Conservation (phyloP, 345 rosid species). For the Aquilaria sinensis region DNA sequence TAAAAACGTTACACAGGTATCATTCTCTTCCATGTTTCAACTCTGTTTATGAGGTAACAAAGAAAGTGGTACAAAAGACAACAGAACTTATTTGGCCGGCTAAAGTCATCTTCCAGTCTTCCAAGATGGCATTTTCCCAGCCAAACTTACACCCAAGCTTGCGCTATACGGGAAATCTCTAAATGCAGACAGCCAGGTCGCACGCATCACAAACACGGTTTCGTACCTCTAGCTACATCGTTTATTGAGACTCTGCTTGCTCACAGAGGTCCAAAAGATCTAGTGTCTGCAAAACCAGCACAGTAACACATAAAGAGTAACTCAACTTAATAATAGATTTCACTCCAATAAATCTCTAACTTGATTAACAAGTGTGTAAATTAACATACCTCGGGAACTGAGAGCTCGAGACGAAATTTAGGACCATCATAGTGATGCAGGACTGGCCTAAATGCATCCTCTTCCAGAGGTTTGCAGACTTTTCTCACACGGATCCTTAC, state of each 20-base stretch:
- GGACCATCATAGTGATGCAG: conserved; percentile 97
- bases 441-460: conserved; percentile 94
- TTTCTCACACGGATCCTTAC: conserved; percentile 82
- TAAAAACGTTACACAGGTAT: not conserved
- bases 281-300: conserved; percentile 60
- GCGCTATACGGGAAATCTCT: conserved; percentile 37
- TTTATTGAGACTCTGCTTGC: conserved; percentile 72
- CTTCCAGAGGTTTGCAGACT: conserved; percentile 93
- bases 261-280: conserved; percentile 87
- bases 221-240: conserved; percentile 12
- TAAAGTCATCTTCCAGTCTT: conserved; percentile 21
- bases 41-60: conserved; percentile 16
- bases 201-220: conserved; percentile 21
- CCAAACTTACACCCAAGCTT: conserved; percentile 35
- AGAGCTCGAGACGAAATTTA: conserved; percentile 94
- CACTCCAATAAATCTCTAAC: too few species aligned
- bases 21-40: conserved; percentile 20
- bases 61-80: conserved; percentile 11
- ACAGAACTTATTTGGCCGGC: conserved; percentile 29
- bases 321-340: too few species aligned
- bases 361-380: too few species aligned
- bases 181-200: conserved; percentile 23
- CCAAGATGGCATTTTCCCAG: conserved; percentile 19
- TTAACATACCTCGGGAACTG: conserved; percentile 86
- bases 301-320: not conserved